A percentile compares a stretch with the other conserved stretches of the same genome.
Evolutionary conservation across 306 rosid species (phyloP).

Genomic region (Quercus aquifolioides): DNA sequence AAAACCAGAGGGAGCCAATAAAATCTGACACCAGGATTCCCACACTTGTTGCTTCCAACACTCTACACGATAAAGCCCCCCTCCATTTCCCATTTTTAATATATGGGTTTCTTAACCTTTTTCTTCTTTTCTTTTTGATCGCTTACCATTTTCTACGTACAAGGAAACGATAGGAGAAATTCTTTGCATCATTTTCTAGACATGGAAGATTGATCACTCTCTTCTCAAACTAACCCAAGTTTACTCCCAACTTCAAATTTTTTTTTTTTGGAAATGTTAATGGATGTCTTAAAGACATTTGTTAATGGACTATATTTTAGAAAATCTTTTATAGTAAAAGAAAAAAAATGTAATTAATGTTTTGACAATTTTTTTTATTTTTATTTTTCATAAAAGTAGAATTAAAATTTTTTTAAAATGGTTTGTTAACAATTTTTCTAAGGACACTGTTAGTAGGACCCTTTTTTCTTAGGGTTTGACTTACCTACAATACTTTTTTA

Average conservation of each 20-base stretch:
- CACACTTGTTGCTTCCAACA: slow-evolving; percentile 83
- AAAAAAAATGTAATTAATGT: too few species aligned
- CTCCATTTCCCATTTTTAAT: slow-evolving; percentile 35
- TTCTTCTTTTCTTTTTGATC: slow-evolving; percentile 34
- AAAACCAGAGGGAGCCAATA: slow-evolving; percentile 20
- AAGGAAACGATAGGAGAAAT: slow-evolving; percentile 1
- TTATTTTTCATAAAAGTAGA: too few species aligned
- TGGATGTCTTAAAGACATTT: too few species aligned
- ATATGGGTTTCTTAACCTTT: background rate
- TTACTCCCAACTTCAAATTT: background rate
- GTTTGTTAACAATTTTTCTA: too few species aligned
- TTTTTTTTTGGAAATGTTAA: too few species aligned
- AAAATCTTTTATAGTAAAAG: too few species aligned
- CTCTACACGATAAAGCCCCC: slow-evolving; percentile 69
- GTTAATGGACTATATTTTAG: too few species aligned
- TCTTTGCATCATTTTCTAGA: slow-evolving; percentile 27
- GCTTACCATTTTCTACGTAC: slow-evolving; percentile 27
- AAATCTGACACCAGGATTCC: slow-evolving; percentile 71
- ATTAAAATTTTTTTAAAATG: too few species aligned
- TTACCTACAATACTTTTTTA: too few species aligned
- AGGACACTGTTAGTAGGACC: too few species aligned
- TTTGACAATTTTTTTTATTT: too few species aligned
- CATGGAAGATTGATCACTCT: slow-evolving; percentile 5
- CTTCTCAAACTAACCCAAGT: background rate
- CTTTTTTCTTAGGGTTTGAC: background rate